Evolutionary conservation across 148 eudicot species (phyloP), one percentile per base, ranked within the genome.

Genomic region (Polygonum maritimum): DNA sequence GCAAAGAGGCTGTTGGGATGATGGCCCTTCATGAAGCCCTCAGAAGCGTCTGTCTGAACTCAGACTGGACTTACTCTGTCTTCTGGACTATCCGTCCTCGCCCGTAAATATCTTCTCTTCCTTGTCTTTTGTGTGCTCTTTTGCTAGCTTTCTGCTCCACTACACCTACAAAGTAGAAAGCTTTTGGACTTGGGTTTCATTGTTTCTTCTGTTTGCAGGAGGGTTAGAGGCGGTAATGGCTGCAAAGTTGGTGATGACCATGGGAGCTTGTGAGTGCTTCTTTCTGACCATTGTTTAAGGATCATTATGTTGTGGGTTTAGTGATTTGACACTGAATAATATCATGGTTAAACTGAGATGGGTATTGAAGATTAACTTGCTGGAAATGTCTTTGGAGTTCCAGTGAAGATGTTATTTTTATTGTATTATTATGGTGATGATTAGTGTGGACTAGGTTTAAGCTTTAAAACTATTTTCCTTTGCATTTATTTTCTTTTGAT

Each of bases 1-100:
- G 91, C 91, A 93, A 91, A 88, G 98, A 93, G 79, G 98, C 98
- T 41, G 92, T 89, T 48, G 98, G 98, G 86, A 93, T 93, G 96
- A 91, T 93, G 96, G 98, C 98, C 71, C 94, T 93, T 89, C 98
- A 93, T 82, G 98, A 93, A 82, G 89, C 98, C 55, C 90, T 93
- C 74, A 83, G 98, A 87, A 85, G 77, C 60, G 87, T 93, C 77
- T 91, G 98, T 83, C 82, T 89, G 13, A 88, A 83, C 85, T 83
- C 98, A 12, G 98, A 93, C 79, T 93, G 98, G 98, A 89, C 92
- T 89, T 93, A 93, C 87, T 93, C 98, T 58, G 98, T 93, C 79
- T 93, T 93, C 92, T 93, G 98, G 98, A 93, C 98, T 76, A 93
- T 91, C 62, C 90, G 98, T 16, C 98, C 98, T 76, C 91, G 98